Evolutionary conservation across 1,139 yeast genomes (phyloP), one percentile per base, ranked within the genome.

Genomic region (Kodamaea sp.): DNA sequence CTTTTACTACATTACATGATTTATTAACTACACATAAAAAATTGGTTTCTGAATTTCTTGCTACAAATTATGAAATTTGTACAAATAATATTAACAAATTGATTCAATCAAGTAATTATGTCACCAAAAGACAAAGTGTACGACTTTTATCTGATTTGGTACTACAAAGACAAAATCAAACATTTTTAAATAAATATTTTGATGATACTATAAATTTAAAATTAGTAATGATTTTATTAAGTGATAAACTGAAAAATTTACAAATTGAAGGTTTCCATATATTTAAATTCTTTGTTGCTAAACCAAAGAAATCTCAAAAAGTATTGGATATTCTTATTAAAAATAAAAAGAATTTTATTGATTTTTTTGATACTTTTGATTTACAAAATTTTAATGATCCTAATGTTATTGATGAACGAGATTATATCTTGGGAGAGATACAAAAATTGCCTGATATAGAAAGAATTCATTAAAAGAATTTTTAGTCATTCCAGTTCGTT

Each of bases 181-280:
- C 64, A 36, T 78, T 87, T 49, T 81, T 92, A 79, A 78, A 84
- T 28, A 71, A 73, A 32, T 92, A 89, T 58, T 87, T 89, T 45
- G 85, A 81, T 51, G 84, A 84, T 41, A 80, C 94, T 1, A 87
- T 80, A 39, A 90, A 89, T 54, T 68, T 92, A 50, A 90, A 92
- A 59, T 65, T 88, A 40, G 79, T 88, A 31, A 92, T 92, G 98
- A 73, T 85, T 29, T 65, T 89, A 43, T 68, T 92, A 50, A 84
- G 94, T 46, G 97, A 92, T 57, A 85, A 84, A 60, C 89, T 95
- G 53, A 86, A 84, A 53, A 90, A 89, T 58, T 72, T 92, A 44
- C 96, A 89, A 58, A 66, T 81, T 41, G 98, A 92, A 60, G 92
- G 96, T 3, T 92, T 92, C 57, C 92, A 92, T 52, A 84, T 92